phyloP scores from a whole-genome alignment of 2,329 filamentous ascomycete genomes.

The Phialophora chinensis region DNA sequence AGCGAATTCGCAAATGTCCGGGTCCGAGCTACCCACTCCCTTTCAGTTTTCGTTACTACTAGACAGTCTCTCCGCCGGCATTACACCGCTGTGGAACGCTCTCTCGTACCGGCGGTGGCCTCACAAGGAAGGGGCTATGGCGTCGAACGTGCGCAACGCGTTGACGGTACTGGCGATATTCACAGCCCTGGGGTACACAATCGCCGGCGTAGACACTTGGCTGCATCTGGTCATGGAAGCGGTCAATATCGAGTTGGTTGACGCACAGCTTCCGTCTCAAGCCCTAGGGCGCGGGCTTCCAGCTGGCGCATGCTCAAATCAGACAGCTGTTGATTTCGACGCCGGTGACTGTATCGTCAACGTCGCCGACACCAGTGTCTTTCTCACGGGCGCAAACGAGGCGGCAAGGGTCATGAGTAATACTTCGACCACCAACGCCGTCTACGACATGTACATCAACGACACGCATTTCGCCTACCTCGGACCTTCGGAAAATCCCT shows the following conservation, averaged over 20 bases:
- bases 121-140: conserved; percentile 17
- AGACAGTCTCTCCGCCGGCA: neutral
- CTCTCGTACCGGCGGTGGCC: conserved; percentile 13
- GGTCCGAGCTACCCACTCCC: conserved; percentile 9
- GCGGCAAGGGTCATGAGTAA: conserved; percentile 13
- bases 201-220: conserved; percentile 39
- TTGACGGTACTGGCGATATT: conserved; percentile 12
- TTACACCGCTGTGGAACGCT: conserved; percentile 3
- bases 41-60: conserved; percentile 9
- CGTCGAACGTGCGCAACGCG: conserved; percentile 23
- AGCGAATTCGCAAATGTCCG: conserved; percentile 13
- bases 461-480: conserved; percentile 29
- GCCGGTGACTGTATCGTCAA: conserved; percentile 4
- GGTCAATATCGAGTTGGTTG: conserved; percentile 31
- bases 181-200: conserved; percentile 14
- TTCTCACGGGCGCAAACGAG: conserved; percentile 12
- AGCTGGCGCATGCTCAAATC: conserved; percentile 11
- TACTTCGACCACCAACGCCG: conserved; percentile 13
- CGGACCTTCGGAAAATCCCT: conserved; percentile 6
- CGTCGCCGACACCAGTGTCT: neutral
- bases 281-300: conserved; percentile 14
- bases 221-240: conserved; percentile 40
- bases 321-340: neutral
- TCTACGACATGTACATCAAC: conserved; percentile 14
- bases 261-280: neutral